Base-by-base conservation (phyloP, 2,329 filamentous ascomycete species). In the Colletotrichum sp. region DNA sequence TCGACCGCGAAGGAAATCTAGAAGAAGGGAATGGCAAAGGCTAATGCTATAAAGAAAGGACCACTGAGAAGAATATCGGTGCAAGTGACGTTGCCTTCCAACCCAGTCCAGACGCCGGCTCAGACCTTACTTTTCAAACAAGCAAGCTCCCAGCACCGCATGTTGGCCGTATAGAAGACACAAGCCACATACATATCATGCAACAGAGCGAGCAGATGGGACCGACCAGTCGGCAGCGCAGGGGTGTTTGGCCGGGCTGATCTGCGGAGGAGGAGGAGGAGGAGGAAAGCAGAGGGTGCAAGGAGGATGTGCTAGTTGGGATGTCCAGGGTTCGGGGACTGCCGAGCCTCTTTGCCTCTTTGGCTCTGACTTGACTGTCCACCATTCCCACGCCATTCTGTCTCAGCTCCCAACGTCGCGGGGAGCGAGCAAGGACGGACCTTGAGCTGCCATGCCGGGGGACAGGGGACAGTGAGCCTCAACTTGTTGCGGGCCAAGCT, bases 371-470 rank as follows among this genome's bases (percentile, higher is more conserved):
- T 68, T 76, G 74, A 74, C 74, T 76, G 74, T 30, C 64, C 64
- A 68, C 74, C 70, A 76, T 58, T 73, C 73, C 64, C 73, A 68
- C 74, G 70, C 70, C 70, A 73, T 32, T 32, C 48, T 73, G 74
- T 76, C 74, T 76, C 74, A 76, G 64, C 65, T 60, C 62, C 74
- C 74, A 76, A 74, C 70, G 74, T 76, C 74, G 74, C 70, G 64
- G 64, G 70, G 58, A 64, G 64, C 62, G 58, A 68, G 56, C 70
- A 76, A 60, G 74, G 74, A 60, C 71, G 34, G 48, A 39, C 73
- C 64, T 56, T 68, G 73, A 28, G 27, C 16, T 39, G 58, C 48
- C 56, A 72, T 65, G 70, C 70, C 65, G 39, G 65, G 43, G 70
- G 48, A 69, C 64, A 76, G 43, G 70, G 74, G 64, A 13, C 32